A percentile compares a stretch with the other conserved stretches of the same genome.
These are phyloP conservation scores for Athelia sp. DNA, from an alignment of 1,284 basidiomycete species.

Conservation along the genomic window DNA sequence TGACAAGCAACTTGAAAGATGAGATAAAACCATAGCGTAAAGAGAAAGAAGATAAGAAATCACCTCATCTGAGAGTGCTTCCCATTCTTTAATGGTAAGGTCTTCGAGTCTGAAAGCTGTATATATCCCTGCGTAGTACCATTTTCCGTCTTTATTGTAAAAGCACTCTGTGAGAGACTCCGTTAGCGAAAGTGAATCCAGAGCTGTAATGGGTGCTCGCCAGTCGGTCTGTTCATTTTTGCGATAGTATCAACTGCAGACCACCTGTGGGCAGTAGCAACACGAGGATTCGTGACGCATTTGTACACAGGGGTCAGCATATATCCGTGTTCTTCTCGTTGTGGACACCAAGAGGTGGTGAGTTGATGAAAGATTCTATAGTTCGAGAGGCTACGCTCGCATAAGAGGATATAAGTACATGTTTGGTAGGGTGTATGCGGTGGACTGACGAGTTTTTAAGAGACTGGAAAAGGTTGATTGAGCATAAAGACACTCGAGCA, in stretches of 20 bases:
- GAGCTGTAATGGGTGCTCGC: conserved; percentile 28
- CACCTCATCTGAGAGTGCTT: conserved; percentile 59
- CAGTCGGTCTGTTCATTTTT: conserved; percentile 55
- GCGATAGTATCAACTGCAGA: conserved; percentile 50
- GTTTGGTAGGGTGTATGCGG: background rate
- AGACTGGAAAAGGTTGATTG: conserved; percentile 24
- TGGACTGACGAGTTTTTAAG: conserved; percentile 46
- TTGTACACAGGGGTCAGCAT: conserved; percentile 67
- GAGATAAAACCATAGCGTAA: background rate
- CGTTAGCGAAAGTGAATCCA: background rate
- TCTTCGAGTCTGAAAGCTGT: conserved; percentile 59
- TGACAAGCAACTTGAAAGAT: conserved; percentile 23
- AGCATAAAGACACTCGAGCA: conserved; percentile 1
- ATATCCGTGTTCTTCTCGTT: conserved; percentile 75
- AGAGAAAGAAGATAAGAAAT: conserved; percentile 7
- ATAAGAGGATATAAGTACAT: conserved; percentile 5
- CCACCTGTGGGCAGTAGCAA: conserved; percentile 71
- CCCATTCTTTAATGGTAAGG: conserved; percentile 62
- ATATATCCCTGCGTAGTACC: conserved; percentile 80
- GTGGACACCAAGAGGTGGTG: conserved; percentile 72
- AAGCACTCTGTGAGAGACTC: conserved; percentile 55
- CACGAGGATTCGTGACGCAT: conserved; percentile 70
- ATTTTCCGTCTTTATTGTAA: conserved; percentile 69
- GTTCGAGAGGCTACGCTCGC: conserved; percentile 44
- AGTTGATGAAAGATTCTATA: conserved; percentile 61